Evolutionary conservation across 2,329 filamentous ascomycete genomes (phyloP), one percentile per base, ranked within the genome.

Genomic region (Elsinoe batatas): DNA sequence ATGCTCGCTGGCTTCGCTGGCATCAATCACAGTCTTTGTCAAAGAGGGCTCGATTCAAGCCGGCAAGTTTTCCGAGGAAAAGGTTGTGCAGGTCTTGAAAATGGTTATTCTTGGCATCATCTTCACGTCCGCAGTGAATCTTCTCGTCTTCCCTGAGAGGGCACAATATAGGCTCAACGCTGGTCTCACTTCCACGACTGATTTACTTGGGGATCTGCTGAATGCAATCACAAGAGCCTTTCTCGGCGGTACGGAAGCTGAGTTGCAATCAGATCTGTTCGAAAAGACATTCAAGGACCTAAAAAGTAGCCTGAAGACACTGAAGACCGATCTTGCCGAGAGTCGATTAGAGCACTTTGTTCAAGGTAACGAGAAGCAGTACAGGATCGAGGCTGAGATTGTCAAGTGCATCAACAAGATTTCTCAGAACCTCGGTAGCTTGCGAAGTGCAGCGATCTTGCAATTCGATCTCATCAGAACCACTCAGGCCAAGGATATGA

Each of bases 331-430:
- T 58, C 75, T 95, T 11, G 81, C 82, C 60, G 91, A 97, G 68
- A 87, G 91, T 12, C 95, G 91, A 67, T 84, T 88, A 57, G 91
- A 97, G 68, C 88, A 95, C 65, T 95, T 88, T 64, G 74, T 91
- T 2, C 69, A 89, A 3, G 91, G 91, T 1, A 84, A 81, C 2
- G 91, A 95, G 67, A 79, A 79, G 56, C 79, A 91, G 59, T 94
- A 94, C 67, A 77, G 79, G 36, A 78, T 94, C 2, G 88, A 96
- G 64, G 84, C 85, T 61, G 83, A 80, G 20, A 78, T 97, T 3
- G 86, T 91, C 43, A 85, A 88, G 64, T 91, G 88, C 61, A 81
- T 97, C 64, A 88, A 95, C 67, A 83, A 82, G 46, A 77, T 97
- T 26, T 84, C 88, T 3, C 91, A 96, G 67, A 90, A 89, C 61